phyloP scores from a whole-genome alignment of 768 basidiomycete species.

The Amanita brunnescens region DNA sequence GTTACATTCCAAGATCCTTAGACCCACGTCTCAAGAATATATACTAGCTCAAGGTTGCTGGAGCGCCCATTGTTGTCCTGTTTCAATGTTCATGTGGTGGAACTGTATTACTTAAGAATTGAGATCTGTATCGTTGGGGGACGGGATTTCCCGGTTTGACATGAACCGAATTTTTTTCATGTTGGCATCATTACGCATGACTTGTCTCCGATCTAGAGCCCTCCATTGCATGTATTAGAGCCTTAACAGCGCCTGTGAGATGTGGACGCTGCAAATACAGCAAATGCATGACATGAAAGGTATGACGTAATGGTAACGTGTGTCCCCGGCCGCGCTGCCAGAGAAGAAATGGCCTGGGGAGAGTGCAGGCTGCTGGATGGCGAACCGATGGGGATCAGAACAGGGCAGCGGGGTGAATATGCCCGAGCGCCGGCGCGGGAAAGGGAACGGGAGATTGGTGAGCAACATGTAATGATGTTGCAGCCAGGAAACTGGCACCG shows the following conservation, averaged over 20 bases:
- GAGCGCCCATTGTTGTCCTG: neutral
- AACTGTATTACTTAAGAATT: neutral
- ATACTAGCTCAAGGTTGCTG: neutral
- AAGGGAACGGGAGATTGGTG: slow-evolving; percentile 8
- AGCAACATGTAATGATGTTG: neutral
- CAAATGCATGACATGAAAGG: neutral
- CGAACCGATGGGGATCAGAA: too few species aligned
- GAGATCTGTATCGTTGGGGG: neutral
- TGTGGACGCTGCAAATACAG: neutral
- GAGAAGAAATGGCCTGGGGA: too few species aligned
- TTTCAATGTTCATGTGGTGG: neutral
- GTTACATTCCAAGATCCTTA: neutral
- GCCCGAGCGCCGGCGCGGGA: slow-evolving; percentile 4
- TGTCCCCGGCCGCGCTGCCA: neutral
- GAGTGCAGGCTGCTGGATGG: too few species aligned
- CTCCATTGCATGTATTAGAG: neutral
- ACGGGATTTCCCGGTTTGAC: neutral
- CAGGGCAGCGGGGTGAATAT: neutral
- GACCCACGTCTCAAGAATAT: neutral
- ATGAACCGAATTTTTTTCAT: neutral
- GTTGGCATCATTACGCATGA: slow-evolving; percentile 1
- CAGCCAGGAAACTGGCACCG: slow-evolving; percentile 6
- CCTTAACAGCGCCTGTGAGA: neutral
- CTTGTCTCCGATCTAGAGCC: neutral
- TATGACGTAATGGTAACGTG: neutral